Evolutionary conservation across 352 stramenopile species (phyloP).

Genomic region (Pythium folliculosum): DNA sequence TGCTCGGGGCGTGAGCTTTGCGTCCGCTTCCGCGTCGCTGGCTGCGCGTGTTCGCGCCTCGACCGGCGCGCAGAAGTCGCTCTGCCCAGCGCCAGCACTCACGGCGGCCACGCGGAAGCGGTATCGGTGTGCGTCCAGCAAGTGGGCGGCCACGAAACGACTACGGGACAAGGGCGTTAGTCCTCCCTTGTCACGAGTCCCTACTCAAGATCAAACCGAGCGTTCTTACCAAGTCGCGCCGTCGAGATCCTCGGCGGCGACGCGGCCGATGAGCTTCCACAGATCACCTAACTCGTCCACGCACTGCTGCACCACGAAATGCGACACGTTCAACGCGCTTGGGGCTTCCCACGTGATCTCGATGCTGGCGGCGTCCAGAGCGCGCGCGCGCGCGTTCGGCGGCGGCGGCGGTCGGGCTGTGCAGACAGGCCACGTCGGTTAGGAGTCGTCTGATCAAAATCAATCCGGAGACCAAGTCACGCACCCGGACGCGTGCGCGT

Average conservation of each 20-base stretch:
- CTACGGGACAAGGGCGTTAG: not conserved
- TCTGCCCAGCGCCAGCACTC: constrained; percentile 9
- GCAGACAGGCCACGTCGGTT: not conserved
- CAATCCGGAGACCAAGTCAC: too few species aligned
- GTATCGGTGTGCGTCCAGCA: constrained; percentile 31
- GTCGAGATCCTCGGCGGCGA: constrained; percentile 10
- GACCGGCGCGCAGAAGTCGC: constrained; percentile 26
- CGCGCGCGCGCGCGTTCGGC: not conserved
- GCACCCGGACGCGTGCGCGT: constrained; percentile 39
- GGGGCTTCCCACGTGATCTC: constrained; percentile 16
- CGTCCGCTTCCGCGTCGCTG: not conserved
- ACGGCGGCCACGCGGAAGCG: constrained; percentile 31
- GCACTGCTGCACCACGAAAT: constrained; percentile 32
- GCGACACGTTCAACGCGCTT: constrained; percentile 3
- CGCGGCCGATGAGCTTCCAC: constrained; percentile 34
- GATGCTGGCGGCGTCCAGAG: constrained; percentile 5
- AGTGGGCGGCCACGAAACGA: constrained; percentile 14
- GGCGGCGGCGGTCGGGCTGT: constrained; percentile 20
- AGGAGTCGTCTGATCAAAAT: too few species aligned
- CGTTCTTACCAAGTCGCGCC: not conserved
- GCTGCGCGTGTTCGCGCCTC: constrained; percentile 2
- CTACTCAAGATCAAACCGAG: not conserved
- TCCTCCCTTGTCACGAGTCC: not conserved
- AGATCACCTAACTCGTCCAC: constrained; percentile 18
- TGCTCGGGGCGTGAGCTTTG: not conserved